Percentiles rank a stretch among this genome's conserved stretches.
These are phyloP conservation scores for Apiotrichum montevideense DNA, from an alignment of 1,284 basidiomycete genomes.

Conservation along the genomic window DNA sequence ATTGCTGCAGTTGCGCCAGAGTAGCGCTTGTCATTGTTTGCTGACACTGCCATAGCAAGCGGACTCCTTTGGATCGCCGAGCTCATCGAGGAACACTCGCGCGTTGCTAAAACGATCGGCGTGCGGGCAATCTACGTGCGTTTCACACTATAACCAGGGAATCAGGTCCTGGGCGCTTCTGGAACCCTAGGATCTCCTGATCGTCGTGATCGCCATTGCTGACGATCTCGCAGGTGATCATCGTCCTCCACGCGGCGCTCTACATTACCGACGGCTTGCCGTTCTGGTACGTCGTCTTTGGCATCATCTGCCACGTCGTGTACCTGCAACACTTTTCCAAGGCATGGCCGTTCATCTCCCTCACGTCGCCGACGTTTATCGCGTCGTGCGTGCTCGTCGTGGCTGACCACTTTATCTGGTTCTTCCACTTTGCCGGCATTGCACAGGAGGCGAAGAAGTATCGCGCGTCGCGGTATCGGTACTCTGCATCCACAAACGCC, in stretches of 20 bases:
- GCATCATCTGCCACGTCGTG: constrained; percentile 71
- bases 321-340: constrained; percentile 85
- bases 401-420: constrained; percentile 86
- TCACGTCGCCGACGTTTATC: constrained; percentile 74
- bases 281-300: constrained; percentile 64
- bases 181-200: not conserved
- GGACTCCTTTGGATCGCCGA: constrained; percentile 88
- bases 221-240: constrained; percentile 59
- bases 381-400: constrained; percentile 76
- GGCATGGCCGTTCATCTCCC: constrained; percentile 82
- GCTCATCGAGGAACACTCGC: constrained; percentile 86
- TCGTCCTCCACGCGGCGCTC: constrained; percentile 67
- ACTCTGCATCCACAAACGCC: constrained; percentile 39
- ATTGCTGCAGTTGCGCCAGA: not conserved
- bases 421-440: constrained; percentile 74
- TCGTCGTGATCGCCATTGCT: not conserved
- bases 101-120: constrained; percentile 68
- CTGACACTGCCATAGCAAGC: constrained; percentile 57
- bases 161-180: too few species aligned
- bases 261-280: constrained; percentile 75
- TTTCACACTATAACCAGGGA: not conserved
- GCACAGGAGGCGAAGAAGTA: constrained; percentile 53
- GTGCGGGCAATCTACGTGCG: constrained; percentile 78
- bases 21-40: not conserved
- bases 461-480: constrained; percentile 41